Evolutionary conservation across 2,329 filamentous ascomycete species (phyloP).

Genomic region (Paracoccidioides lutzii): DNA sequence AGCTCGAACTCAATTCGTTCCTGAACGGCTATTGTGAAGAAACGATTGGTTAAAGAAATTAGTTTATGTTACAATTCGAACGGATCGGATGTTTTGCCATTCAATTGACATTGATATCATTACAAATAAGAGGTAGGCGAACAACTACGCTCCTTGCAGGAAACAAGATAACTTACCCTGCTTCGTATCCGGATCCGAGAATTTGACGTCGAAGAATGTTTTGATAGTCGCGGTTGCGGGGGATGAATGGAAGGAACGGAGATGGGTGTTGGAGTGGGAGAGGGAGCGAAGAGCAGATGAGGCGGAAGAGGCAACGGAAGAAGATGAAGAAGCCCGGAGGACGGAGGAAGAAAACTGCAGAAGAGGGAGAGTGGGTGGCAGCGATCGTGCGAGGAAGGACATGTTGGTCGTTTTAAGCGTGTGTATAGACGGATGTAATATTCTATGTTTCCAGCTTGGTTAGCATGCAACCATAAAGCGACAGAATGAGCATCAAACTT

Average conservation of each 20-base stretch:
- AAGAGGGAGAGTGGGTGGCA: background rate
- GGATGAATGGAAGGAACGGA: constrained; percentile 49
- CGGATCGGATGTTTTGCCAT: no score
- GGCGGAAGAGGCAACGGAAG: constrained; percentile 10
- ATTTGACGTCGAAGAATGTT: constrained; percentile 63
- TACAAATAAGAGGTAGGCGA: no score
- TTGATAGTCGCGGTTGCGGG: constrained; percentile 62
- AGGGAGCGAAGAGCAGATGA: constrained; percentile 8
- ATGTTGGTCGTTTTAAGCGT: no score
- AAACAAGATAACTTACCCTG: background rate
- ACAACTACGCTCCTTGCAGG: no score
- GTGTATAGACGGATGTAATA: no score
- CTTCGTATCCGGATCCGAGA: constrained; percentile 41
- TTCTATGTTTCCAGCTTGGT: no score
- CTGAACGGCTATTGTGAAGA: constrained; percentile 14
- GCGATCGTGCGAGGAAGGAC: background rate
- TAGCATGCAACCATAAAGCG: no score
- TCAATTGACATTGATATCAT: no score
- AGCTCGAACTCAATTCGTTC: constrained; percentile 84
- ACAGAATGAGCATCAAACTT: no score
- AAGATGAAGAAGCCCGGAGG: constrained; percentile 8
- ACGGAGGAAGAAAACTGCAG: background rate
- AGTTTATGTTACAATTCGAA: no score
- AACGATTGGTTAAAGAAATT: no score
- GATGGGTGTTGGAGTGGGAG: constrained; percentile 24